A percentile compares a stretch with the other conserved stretches of the same genome.
phyloP scores from a whole-genome alignment of 805 yeast species.

The Candida jianshihensis region DNA sequence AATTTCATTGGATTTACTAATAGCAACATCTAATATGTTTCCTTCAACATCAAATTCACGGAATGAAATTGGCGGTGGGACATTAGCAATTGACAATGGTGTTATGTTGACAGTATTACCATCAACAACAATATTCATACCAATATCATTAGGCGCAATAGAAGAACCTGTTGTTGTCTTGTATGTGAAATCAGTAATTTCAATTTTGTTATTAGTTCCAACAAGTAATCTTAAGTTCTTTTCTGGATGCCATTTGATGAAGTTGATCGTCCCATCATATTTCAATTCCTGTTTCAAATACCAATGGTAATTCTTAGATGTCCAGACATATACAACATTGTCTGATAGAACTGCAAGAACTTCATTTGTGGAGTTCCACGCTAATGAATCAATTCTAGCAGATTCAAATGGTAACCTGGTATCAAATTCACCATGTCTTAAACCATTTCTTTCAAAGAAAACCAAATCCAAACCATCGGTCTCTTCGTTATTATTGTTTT shows the following conservation, averaged over 20 bases:
- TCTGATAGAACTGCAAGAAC: constrained; percentile 60
- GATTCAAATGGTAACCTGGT: constrained; percentile 49
- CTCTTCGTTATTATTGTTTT: constrained; percentile 33
- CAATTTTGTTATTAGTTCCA: constrained; percentile 46
- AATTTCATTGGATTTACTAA: constrained; percentile 48
- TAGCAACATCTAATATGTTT: constrained; percentile 59
- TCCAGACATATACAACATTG: constrained; percentile 78
- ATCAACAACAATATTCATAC: constrained; percentile 77
- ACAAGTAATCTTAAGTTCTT: constrained; percentile 70
- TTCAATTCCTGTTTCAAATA: constrained; percentile 76
- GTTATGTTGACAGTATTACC: constrained; percentile 67
- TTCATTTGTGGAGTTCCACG: constrained; percentile 82
- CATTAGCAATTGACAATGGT: constrained; percentile 76
- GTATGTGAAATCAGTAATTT: constrained; percentile 62
- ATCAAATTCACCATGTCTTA: constrained; percentile 81
- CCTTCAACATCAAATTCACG: constrained; percentile 52
- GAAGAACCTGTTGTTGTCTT: constrained; percentile 64
- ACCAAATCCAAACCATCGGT: constrained; percentile 46
- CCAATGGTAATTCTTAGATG: constrained; percentile 92
- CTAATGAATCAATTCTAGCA: constrained; percentile 42
- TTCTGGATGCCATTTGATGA: constrained; percentile 82
- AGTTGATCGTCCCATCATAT: constrained; percentile 24
- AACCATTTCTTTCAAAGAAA: constrained; percentile 90
- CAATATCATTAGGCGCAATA: constrained; percentile 59
- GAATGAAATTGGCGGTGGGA: constrained; percentile 90